phyloP scores from a whole-genome alignment of 2,329 filamentous ascomycete species.

The Pseudogymnoascus sp. region DNA sequence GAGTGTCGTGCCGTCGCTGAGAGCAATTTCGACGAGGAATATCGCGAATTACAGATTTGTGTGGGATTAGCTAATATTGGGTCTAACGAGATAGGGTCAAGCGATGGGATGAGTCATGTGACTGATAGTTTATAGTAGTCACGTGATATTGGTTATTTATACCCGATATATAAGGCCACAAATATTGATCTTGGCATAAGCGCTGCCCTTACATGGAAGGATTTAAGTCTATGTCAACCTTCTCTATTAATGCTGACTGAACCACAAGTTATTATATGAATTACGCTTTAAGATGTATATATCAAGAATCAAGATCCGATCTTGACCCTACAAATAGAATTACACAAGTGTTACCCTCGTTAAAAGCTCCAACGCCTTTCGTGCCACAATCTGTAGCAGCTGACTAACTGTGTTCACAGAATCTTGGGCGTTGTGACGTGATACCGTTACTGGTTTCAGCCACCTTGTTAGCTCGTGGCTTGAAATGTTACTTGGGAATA shows the following conservation, averaged over 20 bases:
- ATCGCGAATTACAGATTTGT: slow-evolving; percentile 9
- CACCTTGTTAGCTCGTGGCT: slow-evolving; percentile 3
- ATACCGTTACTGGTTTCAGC: neutral
- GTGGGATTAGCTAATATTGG: slow-evolving; percentile 8
- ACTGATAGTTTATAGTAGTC: neutral
- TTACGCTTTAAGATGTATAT: neutral
- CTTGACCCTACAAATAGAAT: neutral
- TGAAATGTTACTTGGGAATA: neutral
- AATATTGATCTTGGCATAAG: neutral
- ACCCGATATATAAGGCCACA: neutral
- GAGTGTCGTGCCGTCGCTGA: slow-evolving; percentile 8
- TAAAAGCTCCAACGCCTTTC: neutral
- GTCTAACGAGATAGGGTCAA: slow-evolving; percentile 4
- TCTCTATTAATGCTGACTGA: neutral
- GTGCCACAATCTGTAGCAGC: neutral
- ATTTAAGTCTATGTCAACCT: neutral
- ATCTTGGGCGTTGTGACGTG: neutral
- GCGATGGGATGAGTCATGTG: neutral
- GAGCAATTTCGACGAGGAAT: slow-evolving; percentile 8
- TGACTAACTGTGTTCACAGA: neutral
- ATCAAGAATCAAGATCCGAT: slow-evolving; percentile 1
- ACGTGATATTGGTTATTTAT: neutral
- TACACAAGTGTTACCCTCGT: neutral
- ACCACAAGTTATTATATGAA: neutral
- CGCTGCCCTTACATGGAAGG: neutral